These are phyloP conservation scores for Magnolia kwangsiensis DNA, from an alignment of 164 flowering plant species.

Conservation along the genomic window DNA sequence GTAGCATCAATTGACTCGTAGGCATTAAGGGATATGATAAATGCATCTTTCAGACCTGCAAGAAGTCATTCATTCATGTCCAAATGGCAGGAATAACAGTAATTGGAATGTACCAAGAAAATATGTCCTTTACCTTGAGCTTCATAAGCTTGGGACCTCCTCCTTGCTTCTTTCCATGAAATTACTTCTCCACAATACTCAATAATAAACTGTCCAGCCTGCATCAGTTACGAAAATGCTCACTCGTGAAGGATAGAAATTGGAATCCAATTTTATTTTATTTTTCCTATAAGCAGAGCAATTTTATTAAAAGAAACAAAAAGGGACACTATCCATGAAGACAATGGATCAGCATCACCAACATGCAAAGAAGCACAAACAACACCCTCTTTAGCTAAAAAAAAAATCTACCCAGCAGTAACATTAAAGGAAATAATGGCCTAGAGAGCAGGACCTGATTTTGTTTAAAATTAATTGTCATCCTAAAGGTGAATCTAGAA, in stretches of 20 bases:
- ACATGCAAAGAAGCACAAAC: too few species aligned
- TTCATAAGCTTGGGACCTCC: conserved; percentile 78
- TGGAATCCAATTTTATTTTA: background rate
- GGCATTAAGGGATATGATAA: conserved; percentile 74
- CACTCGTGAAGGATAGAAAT: background rate
- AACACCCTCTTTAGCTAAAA: too few species aligned
- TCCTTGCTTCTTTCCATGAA: conserved; percentile 76
- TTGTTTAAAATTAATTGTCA: too few species aligned
- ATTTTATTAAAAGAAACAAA: too few species aligned
- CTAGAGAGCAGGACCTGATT: too few species aligned
- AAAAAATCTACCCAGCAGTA: too few species aligned
- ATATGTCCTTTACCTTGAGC: conserved; percentile 45
- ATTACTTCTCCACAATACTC: conserved; percentile 99
- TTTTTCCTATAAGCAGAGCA: too few species aligned
- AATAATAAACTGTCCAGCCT: conserved; percentile 84
- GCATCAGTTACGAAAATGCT: conserved; percentile 5
- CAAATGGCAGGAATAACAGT: conserved; percentile 1
- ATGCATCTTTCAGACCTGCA: conserved; percentile 88
- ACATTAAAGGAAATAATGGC: too few species aligned
- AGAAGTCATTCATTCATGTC: conserved; percentile 16
- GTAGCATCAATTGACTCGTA: conserved; percentile 88
- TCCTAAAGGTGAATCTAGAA: too few species aligned
- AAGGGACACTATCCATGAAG: too few species aligned
- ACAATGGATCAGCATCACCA: too few species aligned
- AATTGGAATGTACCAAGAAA: background rate